Evolutionary conservation across 139 green algal species (phyloP).

Genomic region (Picocystis salinarum): DNA sequence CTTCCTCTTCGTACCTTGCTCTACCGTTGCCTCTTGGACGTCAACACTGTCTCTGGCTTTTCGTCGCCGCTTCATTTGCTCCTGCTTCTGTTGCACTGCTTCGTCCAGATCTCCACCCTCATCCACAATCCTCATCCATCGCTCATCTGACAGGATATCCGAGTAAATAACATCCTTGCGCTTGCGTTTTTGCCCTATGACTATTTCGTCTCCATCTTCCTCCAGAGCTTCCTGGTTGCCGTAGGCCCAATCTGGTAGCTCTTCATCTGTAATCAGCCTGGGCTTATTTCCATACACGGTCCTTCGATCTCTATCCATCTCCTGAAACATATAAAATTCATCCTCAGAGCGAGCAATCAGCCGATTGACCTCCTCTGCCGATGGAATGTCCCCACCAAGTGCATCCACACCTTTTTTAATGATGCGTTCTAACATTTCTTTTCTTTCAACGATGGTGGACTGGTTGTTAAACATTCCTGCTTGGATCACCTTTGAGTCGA

Average conservation of each 20-base stretch:
- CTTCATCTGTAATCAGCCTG: constrained; percentile 22
- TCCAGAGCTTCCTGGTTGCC: constrained; percentile 4
- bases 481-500: constrained; percentile 56
- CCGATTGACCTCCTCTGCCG: constrained; percentile 31
- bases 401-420: constrained; percentile 19
- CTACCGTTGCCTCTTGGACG: not conserved
- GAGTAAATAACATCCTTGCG: constrained; percentile 12
- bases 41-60: not conserved
- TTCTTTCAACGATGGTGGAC: constrained; percentile 16
- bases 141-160: constrained; percentile 14
- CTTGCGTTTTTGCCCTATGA: constrained; percentile 10
- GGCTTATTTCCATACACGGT: not conserved
- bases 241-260: constrained; percentile 30
- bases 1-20: not conserved
- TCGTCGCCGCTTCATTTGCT: not conserved
- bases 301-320: constrained; percentile 21
- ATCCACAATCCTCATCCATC: constrained; percentile 9
- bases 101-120: not conserved
- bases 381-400: constrained; percentile 17
- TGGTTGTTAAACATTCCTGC: constrained; percentile 44
- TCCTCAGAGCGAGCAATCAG: constrained; percentile 28
- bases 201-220: constrained; percentile 1
- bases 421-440: constrained; percentile 30
- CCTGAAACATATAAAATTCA: constrained; percentile 36
- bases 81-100: not conserved